Evolutionary conservation across 2,329 filamentous ascomycete species (phyloP).

Genomic region (Aspergillus calidoustus): DNA sequence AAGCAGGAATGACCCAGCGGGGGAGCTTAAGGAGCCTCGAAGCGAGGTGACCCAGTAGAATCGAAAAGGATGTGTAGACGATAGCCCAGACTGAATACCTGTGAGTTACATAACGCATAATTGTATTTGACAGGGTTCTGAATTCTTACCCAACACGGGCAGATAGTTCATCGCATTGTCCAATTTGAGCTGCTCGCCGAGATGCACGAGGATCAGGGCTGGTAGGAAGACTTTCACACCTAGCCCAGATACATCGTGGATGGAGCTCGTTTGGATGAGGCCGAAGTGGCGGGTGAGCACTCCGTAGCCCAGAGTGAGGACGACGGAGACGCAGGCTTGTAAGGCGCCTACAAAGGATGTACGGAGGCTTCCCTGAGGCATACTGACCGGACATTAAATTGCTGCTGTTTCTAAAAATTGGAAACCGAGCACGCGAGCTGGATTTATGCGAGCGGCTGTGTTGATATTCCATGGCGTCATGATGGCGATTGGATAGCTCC

Average conservation of each 20-base stretch:
- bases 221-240: constrained; percentile 60
- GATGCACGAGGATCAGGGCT: constrained; percentile 57
- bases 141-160: constrained; percentile 50
- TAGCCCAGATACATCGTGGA: constrained; percentile 58
- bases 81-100: constrained; percentile 53
- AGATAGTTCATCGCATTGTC: constrained; percentile 55
- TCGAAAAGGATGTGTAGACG: constrained; percentile 54
- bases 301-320: constrained; percentile 59
- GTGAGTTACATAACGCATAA: not conserved
- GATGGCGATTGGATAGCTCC: constrained; percentile 4
- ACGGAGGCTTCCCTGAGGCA: constrained; percentile 3
- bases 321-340: constrained; percentile 59
- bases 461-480: constrained; percentile 15
- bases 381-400: not conserved
- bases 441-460: not conserved
- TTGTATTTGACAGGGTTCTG: not conserved
- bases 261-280: constrained; percentile 52
- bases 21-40: constrained; percentile 56
- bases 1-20: constrained; percentile 58
- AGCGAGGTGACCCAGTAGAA: constrained; percentile 51
- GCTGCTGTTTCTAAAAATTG: not conserved
- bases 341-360: constrained; percentile 57
- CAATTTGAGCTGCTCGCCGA: constrained; percentile 56
- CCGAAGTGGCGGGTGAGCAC: constrained; percentile 56
- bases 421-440: constrained; percentile 6